phyloP scores from a whole-genome alignment of 345 rosid genomes.

The Brassica juncea region DNA sequence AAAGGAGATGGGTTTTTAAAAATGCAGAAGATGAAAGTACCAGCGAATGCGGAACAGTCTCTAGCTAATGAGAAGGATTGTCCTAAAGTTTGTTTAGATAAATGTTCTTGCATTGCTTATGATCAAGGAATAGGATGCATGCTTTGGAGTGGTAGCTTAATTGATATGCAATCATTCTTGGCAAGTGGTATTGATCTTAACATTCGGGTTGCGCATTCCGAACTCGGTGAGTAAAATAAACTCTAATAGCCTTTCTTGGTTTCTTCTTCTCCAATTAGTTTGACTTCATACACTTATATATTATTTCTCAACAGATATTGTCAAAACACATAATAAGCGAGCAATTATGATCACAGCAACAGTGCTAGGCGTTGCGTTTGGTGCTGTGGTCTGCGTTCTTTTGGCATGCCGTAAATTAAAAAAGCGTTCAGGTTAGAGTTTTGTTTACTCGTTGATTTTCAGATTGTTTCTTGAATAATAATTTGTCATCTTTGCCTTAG shows the following conservation, averaged over 20 bases:
- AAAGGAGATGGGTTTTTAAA: slow-evolving; percentile 48
- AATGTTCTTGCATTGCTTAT: slow-evolving; percentile 57
- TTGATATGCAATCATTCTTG: slow-evolving; percentile 31
- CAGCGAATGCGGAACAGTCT: slow-evolving; percentile 38
- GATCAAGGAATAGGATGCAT: slow-evolving; percentile 48
- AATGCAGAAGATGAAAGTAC: slow-evolving; percentile 45
- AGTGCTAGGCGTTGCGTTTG: neutral
- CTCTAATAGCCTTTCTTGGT: neutral
- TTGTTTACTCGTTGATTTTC: neutral
- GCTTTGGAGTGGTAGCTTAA: slow-evolving; percentile 46
- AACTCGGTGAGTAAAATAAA: slow-evolving; percentile 39
- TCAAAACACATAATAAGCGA: slow-evolving; percentile 23
- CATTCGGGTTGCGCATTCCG: slow-evolving; percentile 48
- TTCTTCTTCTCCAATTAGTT: neutral
- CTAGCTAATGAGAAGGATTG: slow-evolving; percentile 32
- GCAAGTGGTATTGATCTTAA: slow-evolving; percentile 43
- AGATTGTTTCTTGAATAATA: neutral
- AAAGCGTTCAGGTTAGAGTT: slow-evolving; percentile 30
- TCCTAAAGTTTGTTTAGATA: slow-evolving; percentile 40
- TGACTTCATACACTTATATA: neutral
- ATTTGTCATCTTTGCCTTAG: neutral
- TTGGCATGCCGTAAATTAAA: slow-evolving; percentile 23
- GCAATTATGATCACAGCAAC: slow-evolving; percentile 17
- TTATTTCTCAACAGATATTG: neutral
- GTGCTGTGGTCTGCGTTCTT: slow-evolving; percentile 16